Percentiles rank a stretch among this genome's conserved stretches.
phyloP scores from a whole-genome alignment of 495 filamentous ascomycete genomes.

The Talaromyces wortmannii region DNA sequence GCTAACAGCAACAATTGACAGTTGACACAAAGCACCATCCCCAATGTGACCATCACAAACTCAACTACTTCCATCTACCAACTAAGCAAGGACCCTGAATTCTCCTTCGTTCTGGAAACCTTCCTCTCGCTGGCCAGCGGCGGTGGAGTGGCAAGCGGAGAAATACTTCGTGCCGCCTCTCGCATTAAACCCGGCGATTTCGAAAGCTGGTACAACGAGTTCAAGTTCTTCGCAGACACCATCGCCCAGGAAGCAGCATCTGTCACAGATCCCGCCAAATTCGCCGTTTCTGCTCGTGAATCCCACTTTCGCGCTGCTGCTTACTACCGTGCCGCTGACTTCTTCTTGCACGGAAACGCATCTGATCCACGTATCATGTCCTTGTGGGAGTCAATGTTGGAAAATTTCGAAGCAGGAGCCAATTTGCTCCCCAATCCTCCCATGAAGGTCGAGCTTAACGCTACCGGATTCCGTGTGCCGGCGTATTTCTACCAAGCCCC shows the following conservation, averaged over 20 bases:
- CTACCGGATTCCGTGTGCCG: constrained; percentile 19
- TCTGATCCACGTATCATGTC: constrained; percentile 19
- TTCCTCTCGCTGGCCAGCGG: constrained; percentile 13
- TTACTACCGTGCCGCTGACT: constrained; percentile 38
- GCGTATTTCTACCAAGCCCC: constrained; percentile 18
- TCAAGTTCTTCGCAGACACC: constrained; percentile 18
- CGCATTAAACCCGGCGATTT: constrained; percentile 23
- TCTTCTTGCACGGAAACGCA: constrained; percentile 34
- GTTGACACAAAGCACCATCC: neutral
- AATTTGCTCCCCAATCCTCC: constrained; percentile 26
- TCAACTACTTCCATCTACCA: neutral
- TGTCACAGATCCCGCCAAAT: neutral
- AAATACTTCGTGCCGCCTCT: constrained; percentile 23
- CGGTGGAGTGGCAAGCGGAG: constrained; percentile 19
- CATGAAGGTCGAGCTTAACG: constrained; percentile 21
- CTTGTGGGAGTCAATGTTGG: constrained; percentile 41
- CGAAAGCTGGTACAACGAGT: constrained; percentile 19
- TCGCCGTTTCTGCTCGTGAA: constrained; percentile 24
- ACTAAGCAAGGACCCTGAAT: constrained; percentile 14
- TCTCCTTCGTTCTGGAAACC: constrained; percentile 24
- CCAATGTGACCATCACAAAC: neutral
- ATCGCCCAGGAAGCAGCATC: neutral
- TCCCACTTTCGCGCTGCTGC: constrained; percentile 24
- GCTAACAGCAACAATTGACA: neutral
- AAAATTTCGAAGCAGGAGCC: constrained; percentile 36